Conservation (phyloP, 371 early-diverging fungal genomes). For the Catenaria anguillulae region DNA sequence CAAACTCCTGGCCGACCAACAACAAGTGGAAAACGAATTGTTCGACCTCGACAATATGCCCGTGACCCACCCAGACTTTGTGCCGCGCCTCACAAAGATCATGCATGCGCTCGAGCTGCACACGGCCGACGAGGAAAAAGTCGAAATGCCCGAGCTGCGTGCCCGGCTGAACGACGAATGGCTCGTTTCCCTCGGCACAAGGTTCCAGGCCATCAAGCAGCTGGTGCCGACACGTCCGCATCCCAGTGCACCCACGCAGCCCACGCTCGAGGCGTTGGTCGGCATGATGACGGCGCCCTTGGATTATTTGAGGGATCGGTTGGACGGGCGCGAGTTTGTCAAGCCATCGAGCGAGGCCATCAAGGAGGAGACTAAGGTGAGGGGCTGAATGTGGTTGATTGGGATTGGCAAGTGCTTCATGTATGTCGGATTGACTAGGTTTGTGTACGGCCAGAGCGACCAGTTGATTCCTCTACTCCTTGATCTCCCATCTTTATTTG, state of each 20-base stretch:
- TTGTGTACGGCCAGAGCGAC: no score
- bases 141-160: not conserved
- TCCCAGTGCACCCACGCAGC: not conserved
- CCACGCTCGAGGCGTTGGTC: not conserved
- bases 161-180: not conserved
- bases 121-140: not conserved
- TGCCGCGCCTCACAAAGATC: not conserved
- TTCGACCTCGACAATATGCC: conserved; percentile 3
- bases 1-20: not conserved
- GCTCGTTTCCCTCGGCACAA: not conserved
- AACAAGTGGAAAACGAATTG: not conserved
- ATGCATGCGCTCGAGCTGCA: not conserved
- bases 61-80: not conserved
- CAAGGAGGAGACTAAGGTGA: no score
- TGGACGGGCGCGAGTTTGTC: not conserved
- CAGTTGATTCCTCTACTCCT: no score
- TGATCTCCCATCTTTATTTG: no score
- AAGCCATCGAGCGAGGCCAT: no score
- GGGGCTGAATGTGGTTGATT: no score
- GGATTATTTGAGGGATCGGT: not conserved
- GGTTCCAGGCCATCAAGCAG: not conserved
- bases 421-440: no score
- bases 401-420: no score
- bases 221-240: conserved; percentile 3
- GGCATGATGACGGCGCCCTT: not conserved